These are phyloP conservation scores for Poa annua DNA, from an alignment of 176 grass and related monocot genomes.

Conservation along the genomic window DNA sequence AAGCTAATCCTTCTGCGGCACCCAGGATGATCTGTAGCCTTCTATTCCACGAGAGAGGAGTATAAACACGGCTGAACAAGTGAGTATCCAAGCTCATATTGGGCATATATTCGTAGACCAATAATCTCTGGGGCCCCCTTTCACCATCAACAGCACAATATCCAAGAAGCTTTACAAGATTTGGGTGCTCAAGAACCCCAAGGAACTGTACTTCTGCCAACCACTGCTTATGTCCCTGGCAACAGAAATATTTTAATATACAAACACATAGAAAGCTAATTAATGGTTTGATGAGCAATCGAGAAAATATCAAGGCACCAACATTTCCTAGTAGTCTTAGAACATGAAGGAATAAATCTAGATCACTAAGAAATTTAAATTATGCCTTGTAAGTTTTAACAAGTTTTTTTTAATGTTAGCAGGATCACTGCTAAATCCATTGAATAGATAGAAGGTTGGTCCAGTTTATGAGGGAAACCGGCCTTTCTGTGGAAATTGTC, in stretches of 20 bases:
- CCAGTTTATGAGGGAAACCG: too few relatives aligned
- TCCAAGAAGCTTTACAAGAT: conserved; percentile 91
- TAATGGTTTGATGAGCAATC: neutral
- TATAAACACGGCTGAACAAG: conserved; percentile 65
- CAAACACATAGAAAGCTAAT: neutral
- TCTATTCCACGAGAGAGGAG: conserved; percentile 76
- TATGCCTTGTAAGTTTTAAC: neutral
- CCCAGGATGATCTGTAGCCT: conserved; percentile 87
- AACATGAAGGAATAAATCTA: neutral
- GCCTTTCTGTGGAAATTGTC: too few relatives aligned
- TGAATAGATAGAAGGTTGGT: too few relatives aligned
- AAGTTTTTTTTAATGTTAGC: neutral
- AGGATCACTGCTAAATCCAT: too few relatives aligned
- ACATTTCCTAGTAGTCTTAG: neutral
- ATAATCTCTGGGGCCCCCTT: conserved; percentile 72
- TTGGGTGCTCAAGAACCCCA: conserved; percentile 88
- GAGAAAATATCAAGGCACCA: neutral
- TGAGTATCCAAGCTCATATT: conserved; percentile 95
- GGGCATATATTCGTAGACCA: conserved; percentile 93
- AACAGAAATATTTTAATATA: neutral
- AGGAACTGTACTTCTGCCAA: conserved; percentile 96
- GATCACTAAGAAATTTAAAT: too few relatives aligned
- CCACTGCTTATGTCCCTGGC: conserved; percentile 96
- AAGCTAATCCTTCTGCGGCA: conserved; percentile 81
- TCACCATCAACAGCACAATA: conserved; percentile 82